These are phyloP conservation scores for sorghum (Sorghum bicolor) DNA, from an alignment of 176 grass and related monocot genomes.

Conservation along the genomic window DNA sequence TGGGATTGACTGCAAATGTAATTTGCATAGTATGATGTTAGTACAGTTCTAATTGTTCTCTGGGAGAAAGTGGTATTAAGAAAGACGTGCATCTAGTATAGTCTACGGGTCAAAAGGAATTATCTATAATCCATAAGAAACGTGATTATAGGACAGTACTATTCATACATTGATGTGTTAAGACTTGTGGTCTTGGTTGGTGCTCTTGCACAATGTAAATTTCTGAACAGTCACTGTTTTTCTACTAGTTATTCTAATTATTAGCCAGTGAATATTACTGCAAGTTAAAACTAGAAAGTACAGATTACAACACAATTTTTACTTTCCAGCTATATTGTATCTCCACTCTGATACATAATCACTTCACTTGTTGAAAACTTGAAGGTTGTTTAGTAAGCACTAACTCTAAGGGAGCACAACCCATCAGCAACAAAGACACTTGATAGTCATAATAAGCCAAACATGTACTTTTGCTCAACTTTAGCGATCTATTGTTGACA, in stretches of 20 bases:
- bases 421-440: not conserved
- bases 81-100: not conserved
- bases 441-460: not conserved
- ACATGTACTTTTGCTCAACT: not conserved
- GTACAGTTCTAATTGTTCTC: not conserved
- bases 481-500: not conserved
- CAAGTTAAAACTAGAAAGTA: not conserved
- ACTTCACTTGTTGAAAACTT: not conserved
- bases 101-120: not conserved
- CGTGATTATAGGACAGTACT: not conserved
- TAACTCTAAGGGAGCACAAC: not conserved
- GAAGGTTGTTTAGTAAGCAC: not conserved
- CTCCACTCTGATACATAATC: not conserved
- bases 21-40: constrained; percentile 12
- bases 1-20: constrained; percentile 65
- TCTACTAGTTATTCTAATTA: not conserved
- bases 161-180: not conserved
- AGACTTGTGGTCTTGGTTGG: not conserved
- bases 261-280: not conserved
- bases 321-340: not conserved
- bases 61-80: not conserved
- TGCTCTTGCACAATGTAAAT: not conserved
- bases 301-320: not conserved
- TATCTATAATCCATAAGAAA: not conserved
- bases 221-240: constrained; percentile 2